Base-by-base conservation (phyloP, 768 basidiomycete species). In the Flagelloscypha sp. region DNA sequence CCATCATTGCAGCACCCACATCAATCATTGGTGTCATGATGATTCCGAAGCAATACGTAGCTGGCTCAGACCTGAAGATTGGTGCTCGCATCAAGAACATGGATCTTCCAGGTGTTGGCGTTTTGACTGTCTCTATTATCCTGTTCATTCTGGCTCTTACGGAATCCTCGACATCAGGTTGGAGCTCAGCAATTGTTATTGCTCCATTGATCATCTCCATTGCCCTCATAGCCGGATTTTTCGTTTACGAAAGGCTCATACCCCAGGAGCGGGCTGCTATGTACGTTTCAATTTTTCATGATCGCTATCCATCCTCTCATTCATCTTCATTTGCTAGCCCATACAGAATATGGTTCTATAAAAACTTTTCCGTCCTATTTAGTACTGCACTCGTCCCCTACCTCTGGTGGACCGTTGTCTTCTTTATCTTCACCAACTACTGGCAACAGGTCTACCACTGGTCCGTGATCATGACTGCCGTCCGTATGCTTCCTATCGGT, bases 221-320 rank as follows among this genome's bases (percentile, higher is more conserved):
- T 35, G 27, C 59, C 6, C 42, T 68, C 6, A 46, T 49, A n/a
- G 43, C 50, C 24, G 52, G 36, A 0, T 76, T 76, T 52, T 67
- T 78, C 52, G 52, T 61, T 33, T 76, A 66, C 63, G 73, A 77
- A 43, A 51, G 61, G 7, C 29, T 45, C 1, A 49, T 72, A 10
- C 65, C 63, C 2, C 43, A 46, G 11, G 52, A 66, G 9, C 48
- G 46, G 5, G 72, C 75, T 8, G 62, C 65, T 4, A 48, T 70
- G 66, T 68, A 44, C 27, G 63, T 46, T 11, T 9, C 15, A 27
- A 9, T 27, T 33, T 28, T 9, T 2, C 7, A n/a, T 34, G 19
- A 16, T 27, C 15, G 16, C 20, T 7, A 13, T 12, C 9, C 18
- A 30, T 17, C 35, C 24, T 15, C 21, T 24, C 20, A 21, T 18